These are phyloP conservation scores for Martensiomyces pterosporus DNA, from an alignment of 192 early-diverging fungal species.

Conservation along the genomic window DNA sequence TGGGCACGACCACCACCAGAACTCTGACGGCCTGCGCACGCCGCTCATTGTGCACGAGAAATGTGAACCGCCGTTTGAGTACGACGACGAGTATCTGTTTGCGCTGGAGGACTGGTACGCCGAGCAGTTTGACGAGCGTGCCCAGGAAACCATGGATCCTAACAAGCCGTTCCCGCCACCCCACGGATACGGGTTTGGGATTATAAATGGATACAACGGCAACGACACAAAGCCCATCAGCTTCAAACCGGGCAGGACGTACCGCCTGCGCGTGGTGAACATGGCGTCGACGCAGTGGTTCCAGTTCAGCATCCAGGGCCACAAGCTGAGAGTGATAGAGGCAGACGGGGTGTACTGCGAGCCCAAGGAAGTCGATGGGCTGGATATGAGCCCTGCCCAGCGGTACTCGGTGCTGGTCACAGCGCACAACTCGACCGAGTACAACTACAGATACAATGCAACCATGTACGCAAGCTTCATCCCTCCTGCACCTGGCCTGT, in stretches of 20 bases:
- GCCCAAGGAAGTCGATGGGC: constrained; percentile 49
- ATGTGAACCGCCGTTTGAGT: constrained; percentile 42
- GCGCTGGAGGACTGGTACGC: constrained; percentile 70
- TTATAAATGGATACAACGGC: constrained; percentile 45
- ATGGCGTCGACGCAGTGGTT: constrained; percentile 66
- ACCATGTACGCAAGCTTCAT: constrained; percentile 54
- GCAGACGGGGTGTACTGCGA: constrained; percentile 64
- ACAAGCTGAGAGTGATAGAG: constrained; percentile 74
- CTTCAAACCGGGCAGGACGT: constrained; percentile 70
- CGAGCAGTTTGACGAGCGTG: constrained; percentile 51
- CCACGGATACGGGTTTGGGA: constrained; percentile 52
- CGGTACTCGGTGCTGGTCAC: constrained; percentile 74
- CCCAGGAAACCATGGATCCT: constrained; percentile 47
- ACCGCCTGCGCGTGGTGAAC: constrained; percentile 75
- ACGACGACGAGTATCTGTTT: constrained; percentile 62
- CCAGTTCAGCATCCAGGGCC: constrained; percentile 69
- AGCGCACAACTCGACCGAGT: constrained; percentile 51
- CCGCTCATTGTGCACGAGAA: constrained; percentile 64
- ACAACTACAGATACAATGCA: constrained; percentile 69
- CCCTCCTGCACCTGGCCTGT: constrained; percentile 39
- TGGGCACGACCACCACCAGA: constrained; percentile 63
- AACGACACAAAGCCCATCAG: constrained; percentile 45
- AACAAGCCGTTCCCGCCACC: constrained; percentile 53
- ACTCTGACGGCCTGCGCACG: constrained; percentile 73
- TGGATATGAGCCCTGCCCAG: constrained; percentile 65